Base-by-base conservation (phyloP, 2,329 filamentous ascomycete species). In the Penicillium sp. region DNA sequence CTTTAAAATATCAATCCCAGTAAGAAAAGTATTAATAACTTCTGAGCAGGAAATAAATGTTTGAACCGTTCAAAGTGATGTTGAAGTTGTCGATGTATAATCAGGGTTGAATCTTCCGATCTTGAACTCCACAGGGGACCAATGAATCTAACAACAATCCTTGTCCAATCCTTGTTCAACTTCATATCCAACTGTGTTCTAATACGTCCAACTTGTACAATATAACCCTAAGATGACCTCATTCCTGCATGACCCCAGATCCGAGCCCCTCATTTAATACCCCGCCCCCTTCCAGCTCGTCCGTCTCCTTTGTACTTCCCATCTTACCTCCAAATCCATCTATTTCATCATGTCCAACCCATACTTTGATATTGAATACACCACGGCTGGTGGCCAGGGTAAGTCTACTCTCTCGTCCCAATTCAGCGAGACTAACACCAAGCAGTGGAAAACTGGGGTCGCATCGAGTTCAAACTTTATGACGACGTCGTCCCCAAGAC, bases 401-500 rank as follows among this genome's bases (percentile, higher is more conserved):
- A 31, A 23, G n/a, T 31, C 1, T 1, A 3, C 13, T 13, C 12
- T 15, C 8, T 17, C 17, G 6, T 29, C n/a, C 6, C n/a, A 15
- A 19, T 13, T 2, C 12, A 50, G 15, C 12, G n/a, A 27, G 9
- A 42, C 37, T 51, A 51, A 51, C 23, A 17, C 27, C 8, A 29
- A 25, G 25, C n/a, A 51, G 49, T 51, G 49, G 49, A 51, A 17
- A 51, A 42, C 12, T 57, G 57, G 51, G 92, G 89, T 70, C 88
- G 88, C 75, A 89, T 97, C 82, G 89, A 85, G 80, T 93, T 96
- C 82, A 85, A 87, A 70, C 90, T 96, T 74, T 96, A 83, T 82
- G 84, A 92, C 74, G 85, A 92, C 67, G 82, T 86, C 62, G 90
- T 94, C 75, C 92, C 92, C 76, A 93, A 89, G 86, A 96, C 92